These are phyloP conservation scores for Cutaneotrichosporon cutaneum DNA, from an alignment of 1,284 basidiomycete genomes.

Conservation along the genomic window DNA sequence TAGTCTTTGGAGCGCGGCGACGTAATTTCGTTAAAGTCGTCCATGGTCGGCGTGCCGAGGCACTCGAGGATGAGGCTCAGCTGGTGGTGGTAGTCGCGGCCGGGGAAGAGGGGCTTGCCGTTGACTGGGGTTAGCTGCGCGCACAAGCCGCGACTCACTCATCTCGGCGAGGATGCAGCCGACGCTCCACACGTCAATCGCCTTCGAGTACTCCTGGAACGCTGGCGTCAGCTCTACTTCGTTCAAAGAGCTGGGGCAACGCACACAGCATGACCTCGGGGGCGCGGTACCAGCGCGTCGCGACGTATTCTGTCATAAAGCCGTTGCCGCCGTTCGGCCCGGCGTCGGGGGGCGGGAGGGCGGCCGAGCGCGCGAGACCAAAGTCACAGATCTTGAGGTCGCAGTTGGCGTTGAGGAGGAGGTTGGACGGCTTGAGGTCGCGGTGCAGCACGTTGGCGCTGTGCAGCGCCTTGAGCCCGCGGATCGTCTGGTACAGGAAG, in stretches of 20 bases:
- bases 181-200: constrained; percentile 91
- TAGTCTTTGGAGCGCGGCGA: constrained; percentile 67
- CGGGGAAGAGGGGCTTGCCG: constrained; percentile 86
- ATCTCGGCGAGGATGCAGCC: constrained; percentile 93
- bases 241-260: constrained; percentile 14
- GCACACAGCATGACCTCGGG: constrained; percentile 87
- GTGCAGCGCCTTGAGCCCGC: constrained; percentile 88
- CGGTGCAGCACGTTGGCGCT: constrained; percentile 88
- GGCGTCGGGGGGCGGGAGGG: constrained; percentile 70
- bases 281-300: constrained; percentile 90
- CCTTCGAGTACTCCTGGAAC: constrained; percentile 88
- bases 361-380: constrained; percentile 78
- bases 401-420: constrained; percentile 59
- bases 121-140: constrained; percentile 56
- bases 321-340: constrained; percentile 75
- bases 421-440: constrained; percentile 90
- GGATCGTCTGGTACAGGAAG: constrained; percentile 89
- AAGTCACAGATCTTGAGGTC: constrained; percentile 74
- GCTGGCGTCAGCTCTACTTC: constrained; percentile 50
- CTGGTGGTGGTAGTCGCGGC: constrained; percentile 59
- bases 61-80: constrained; percentile 61
- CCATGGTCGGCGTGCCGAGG: constrained; percentile 61
- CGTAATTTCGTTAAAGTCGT: constrained; percentile 67
- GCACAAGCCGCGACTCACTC: constrained; percentile 54
- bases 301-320: constrained; percentile 94